Evolutionary conservation across 257 asterid genomes (phyloP), one percentile per base, ranked within the genome.

Genomic region (Solanum neorickii): DNA sequence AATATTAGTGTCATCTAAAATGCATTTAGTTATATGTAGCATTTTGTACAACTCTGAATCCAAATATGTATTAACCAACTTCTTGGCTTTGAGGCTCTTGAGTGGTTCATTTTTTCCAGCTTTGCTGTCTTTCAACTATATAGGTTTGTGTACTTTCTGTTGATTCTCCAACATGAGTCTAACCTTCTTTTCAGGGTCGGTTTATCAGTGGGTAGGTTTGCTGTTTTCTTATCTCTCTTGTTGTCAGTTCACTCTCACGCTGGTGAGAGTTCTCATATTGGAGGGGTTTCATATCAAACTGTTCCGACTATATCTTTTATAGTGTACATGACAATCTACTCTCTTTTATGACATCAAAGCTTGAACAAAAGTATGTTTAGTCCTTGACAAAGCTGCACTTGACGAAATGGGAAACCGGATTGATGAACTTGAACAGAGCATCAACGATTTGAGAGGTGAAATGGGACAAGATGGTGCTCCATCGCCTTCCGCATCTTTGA

Each of bases 391-490:
- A 70, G 27, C 83, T 88, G 75, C 92, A 96, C 98, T 96, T 89
- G 98, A 96, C 89, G 99, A 96, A 90, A 96, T 96, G 99, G 98
- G 98, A 35, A 93, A 91, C 89, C 95, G 97, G 41, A 95, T 96
- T 33, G 97, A 96, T 86, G 98, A 96, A 87, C 69, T 96, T 93
- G 98, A 95, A 88, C 97, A 93, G 88, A 96, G 98, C 93, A 96
- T 95, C 88, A 96, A 94, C 20, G 99, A 96, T 88, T 98, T 94
- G 42, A 93, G 98, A 76, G 83, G 94, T 42, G 98, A 93, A 91
- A 94, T 96, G 97, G 99, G 97, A 76, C 98, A 95, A 93, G 98
- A 96, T 75, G 95, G 95, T 62, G 42, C 95, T 49, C 94, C 99
- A 15, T 94, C 98, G 20, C 95, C 97, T 84, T 89, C 99, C 12